These are phyloP conservation scores for Herpetomonas muscarum DNA, from an alignment of 208 protist genomes.

Conservation along the genomic window DNA sequence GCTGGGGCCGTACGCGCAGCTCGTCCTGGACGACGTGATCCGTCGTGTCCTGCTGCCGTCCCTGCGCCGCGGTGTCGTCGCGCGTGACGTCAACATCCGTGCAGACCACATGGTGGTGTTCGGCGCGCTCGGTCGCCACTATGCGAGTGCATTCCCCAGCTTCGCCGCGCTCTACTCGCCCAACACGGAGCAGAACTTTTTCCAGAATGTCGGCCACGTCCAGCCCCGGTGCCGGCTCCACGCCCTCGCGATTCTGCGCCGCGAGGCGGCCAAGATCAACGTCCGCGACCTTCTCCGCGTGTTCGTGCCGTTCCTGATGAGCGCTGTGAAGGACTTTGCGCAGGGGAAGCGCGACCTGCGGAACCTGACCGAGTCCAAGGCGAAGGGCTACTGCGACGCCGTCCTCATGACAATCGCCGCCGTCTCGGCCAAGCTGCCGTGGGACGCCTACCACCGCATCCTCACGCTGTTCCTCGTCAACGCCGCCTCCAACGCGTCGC, in stretches of 20 bases:
- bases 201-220: slow-evolving; percentile 74
- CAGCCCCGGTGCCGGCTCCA: slow-evolving; percentile 80
- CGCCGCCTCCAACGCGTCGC: slow-evolving; percentile 50
- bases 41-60: slow-evolving; percentile 68
- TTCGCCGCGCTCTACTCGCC: slow-evolving; percentile 68
- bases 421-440: slow-evolving; percentile 68
- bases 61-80: slow-evolving; percentile 74
- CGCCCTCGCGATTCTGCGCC: slow-evolving; percentile 65
- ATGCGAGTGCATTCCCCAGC: slow-evolving; percentile 51
- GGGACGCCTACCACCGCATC: slow-evolving; percentile 85
- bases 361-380: slow-evolving; percentile 76
- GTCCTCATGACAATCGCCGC: slow-evolving; percentile 70
- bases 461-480: slow-evolving; percentile 77
- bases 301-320: slow-evolving; percentile 84
- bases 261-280: slow-evolving; percentile 36
- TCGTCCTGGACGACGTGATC: slow-evolving; percentile 67
- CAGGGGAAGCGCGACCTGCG: slow-evolving; percentile 77
- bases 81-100: slow-evolving; percentile 73
- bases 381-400: slow-evolving; percentile 82
- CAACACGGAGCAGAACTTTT: slow-evolving; percentile 80
- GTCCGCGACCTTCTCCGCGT: slow-evolving; percentile 82
- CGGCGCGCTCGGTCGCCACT: slow-evolving; percentile 61
- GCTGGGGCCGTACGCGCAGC: slow-evolving; percentile 23
- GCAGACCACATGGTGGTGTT: slow-evolving; percentile 71
- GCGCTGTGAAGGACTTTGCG: slow-evolving; percentile 81